Percentiles rank a stretch among this genome's conserved stretches.
phyloP scores from a whole-genome alignment of 345 rosid genomes.

The Populus euphratica region DNA sequence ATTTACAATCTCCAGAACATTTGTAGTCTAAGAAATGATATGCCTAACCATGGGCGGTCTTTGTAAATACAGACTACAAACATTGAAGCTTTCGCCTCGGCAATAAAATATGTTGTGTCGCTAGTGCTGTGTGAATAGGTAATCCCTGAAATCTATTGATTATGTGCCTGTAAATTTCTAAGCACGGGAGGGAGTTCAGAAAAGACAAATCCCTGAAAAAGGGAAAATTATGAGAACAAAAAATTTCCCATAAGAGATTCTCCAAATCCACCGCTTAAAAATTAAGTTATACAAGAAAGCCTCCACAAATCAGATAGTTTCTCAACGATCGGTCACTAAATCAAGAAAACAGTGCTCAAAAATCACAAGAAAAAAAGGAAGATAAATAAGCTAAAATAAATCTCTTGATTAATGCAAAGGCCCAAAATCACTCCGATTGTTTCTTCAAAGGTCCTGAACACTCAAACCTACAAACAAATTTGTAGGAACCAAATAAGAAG shows the following conservation, averaged over 20 bases:
- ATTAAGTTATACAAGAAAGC: background rate
- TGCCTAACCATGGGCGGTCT: background rate
- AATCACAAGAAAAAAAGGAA: background rate
- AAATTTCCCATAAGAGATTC: background rate
- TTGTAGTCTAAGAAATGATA: too few relatives aligned
- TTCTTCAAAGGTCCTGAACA: conserved; percentile 28
- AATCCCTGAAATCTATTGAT: too few relatives aligned
- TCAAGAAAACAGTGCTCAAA: background rate
- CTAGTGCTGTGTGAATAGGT: background rate
- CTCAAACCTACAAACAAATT: conserved; percentile 18
- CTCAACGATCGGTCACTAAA: background rate
- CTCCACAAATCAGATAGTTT: background rate
- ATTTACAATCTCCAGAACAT: background rate
- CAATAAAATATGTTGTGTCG: background rate
- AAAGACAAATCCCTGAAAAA: background rate
- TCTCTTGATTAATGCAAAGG: background rate
- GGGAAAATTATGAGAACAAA: background rate
- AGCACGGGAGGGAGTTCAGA: too few relatives aligned
- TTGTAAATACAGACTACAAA: too few relatives aligned
- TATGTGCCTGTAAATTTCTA: too few relatives aligned
- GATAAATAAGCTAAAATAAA: background rate
- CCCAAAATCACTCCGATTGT: background rate
- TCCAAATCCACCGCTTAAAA: background rate
- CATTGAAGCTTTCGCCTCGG: background rate
- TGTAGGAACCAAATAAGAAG: background rate